Percentiles rank a stretch among this genome's conserved stretches.
These are phyloP conservation scores for Strobilomyces dryophilus DNA, from an alignment of 768 basidiomycete species.

Conservation along the genomic window DNA sequence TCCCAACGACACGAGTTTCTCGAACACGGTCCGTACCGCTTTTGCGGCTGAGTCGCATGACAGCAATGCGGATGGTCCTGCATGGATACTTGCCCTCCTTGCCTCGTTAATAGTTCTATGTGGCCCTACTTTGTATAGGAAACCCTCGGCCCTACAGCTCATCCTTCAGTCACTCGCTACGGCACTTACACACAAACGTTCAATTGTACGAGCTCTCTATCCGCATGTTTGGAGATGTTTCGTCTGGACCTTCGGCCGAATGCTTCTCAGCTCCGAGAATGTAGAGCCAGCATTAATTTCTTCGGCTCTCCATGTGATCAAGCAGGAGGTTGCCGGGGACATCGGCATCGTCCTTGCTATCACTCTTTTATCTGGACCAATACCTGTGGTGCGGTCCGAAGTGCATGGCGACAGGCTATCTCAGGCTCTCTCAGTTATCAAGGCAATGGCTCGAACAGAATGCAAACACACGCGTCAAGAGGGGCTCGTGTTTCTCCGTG, in stretches of 20 bases:
- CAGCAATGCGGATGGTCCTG: constrained; percentile 27
- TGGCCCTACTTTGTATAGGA: constrained; percentile 41
- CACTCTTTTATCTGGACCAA: constrained; percentile 31
- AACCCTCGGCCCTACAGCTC: constrained; percentile 35
- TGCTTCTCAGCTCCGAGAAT: constrained; percentile 25
- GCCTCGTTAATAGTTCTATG: constrained; percentile 47
- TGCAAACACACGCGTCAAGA: constrained; percentile 27
- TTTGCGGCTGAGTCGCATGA: constrained; percentile 21
- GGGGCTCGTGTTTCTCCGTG: constrained; percentile 33
- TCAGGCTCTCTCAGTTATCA: constrained; percentile 36
- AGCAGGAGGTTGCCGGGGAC: constrained; percentile 44
- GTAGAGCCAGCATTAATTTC: constrained; percentile 28
- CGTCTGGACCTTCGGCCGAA: constrained; percentile 50
- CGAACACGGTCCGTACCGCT: constrained; percentile 25
- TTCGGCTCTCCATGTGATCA: constrained; percentile 40
- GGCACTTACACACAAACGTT: constrained; percentile 32
- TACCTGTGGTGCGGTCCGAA: background rate
- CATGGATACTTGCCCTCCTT: constrained; percentile 43
- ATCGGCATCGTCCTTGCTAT: constrained; percentile 40
- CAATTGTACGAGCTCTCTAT: constrained; percentile 35
- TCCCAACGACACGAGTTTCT: constrained; percentile 17
- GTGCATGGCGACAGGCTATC: constrained; percentile 25
- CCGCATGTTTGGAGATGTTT: constrained; percentile 50
- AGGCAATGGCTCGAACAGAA: constrained; percentile 34
- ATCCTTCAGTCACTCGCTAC: constrained; percentile 34